Evolutionary conservation across 2,329 filamentous ascomycete genomes (phyloP).

Genomic region (Colletotrichum brevisporum): DNA sequence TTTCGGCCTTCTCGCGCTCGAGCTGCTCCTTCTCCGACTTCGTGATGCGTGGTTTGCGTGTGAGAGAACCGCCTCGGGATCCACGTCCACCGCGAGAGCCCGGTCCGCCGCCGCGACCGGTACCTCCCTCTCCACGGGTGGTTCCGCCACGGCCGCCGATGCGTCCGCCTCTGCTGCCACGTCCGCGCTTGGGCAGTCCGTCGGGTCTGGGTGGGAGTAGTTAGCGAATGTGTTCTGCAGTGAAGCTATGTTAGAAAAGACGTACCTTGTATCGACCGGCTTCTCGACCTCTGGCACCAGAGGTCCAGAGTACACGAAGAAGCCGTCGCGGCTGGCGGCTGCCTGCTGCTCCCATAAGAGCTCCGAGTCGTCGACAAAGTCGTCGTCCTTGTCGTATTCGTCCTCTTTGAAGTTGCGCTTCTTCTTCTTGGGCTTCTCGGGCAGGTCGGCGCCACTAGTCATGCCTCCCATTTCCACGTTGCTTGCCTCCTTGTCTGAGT

Average conservation of each 20-base stretch:
- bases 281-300: conserved; percentile 90
- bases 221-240: conserved; percentile 9
- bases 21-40: conserved; percentile 87
- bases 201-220: conserved; percentile 69
- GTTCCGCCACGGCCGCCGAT: conserved; percentile 74
- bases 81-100: conserved; percentile 79
- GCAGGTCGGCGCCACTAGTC: conserved; percentile 72
- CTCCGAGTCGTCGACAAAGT: conserved; percentile 94
- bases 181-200: conserved; percentile 77
- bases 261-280: conserved; percentile 65
- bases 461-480: conserved; percentile 88
- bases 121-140: conserved; percentile 65
- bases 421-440: conserved; percentile 78
- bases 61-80: conserved; percentile 81
- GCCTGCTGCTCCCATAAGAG: conserved; percentile 96
- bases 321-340: conserved; percentile 93
- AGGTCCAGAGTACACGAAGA: conserved; percentile 97
- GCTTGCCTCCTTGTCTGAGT: conserved; percentile 83
- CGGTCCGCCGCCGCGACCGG: conserved; percentile 67
- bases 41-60: conserved; percentile 86
- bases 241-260: conserved; percentile 39
- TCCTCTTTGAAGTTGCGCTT: conserved; percentile 86
- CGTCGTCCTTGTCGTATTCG: conserved; percentile 86
- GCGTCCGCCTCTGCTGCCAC: conserved; percentile 62
- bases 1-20: conserved; percentile 84